phyloP scores from a whole-genome alignment of 1,284 basidiomycete genomes.

The Baeospora myosura region DNA sequence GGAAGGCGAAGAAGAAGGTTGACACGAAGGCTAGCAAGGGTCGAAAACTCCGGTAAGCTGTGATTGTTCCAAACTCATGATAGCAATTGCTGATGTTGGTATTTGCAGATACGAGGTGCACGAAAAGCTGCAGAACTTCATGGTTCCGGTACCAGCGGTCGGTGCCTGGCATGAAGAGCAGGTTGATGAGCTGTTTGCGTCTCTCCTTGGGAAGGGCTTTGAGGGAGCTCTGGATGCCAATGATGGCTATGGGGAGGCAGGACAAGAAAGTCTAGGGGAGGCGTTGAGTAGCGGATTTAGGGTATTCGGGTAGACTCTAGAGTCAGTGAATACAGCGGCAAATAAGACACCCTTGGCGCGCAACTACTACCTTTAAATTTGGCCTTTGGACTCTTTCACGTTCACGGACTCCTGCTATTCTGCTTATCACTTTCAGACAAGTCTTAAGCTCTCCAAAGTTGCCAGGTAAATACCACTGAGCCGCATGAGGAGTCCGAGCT shows the following conservation, averaged over 20 bases:
- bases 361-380: too few relatives aligned
- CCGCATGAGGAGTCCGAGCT: too few relatives aligned
- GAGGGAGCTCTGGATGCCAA: slow-evolving; percentile 25
- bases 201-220: slow-evolving; percentile 70
- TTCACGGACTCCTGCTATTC: too few relatives aligned
- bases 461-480: too few relatives aligned
- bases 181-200: slow-evolving; percentile 85
- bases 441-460: too few relatives aligned
- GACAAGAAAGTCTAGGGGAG: slow-evolving; percentile 23
- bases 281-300: slow-evolving; percentile 39
- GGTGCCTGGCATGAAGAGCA: slow-evolving; percentile 87
- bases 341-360: too few relatives aligned
- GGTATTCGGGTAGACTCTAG: slow-evolving; percentile 52
- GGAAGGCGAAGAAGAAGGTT: slow-evolving; percentile 72
- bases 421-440: too few relatives aligned
- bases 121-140: slow-evolving; percentile 90
- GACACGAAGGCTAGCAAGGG: slow-evolving; percentile 95
- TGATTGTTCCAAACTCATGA: background rate
- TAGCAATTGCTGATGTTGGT: background rate
- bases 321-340: too few relatives aligned
- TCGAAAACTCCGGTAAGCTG: slow-evolving; percentile 65
- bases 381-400: too few relatives aligned
- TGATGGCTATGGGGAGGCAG: too few relatives aligned
- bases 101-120: slow-evolving; percentile 78
- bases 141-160: slow-evolving; percentile 73